phyloP scores from a whole-genome alignment of 2,329 filamentous ascomycete genomes.

The Botryotinia globosa region DNA sequence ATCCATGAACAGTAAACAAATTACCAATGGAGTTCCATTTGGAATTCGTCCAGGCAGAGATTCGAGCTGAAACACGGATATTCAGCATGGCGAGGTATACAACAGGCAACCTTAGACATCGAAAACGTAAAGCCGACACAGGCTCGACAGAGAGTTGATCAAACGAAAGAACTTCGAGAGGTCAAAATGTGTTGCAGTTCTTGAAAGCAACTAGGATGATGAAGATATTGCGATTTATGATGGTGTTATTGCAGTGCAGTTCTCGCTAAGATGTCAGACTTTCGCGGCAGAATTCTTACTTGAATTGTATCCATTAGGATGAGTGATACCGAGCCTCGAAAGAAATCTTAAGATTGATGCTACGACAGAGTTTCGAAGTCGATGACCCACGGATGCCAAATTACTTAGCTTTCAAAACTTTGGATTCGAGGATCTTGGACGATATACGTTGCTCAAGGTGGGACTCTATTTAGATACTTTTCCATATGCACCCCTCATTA shows the following conservation, averaged over 20 bases:
- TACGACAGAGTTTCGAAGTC: not conserved
- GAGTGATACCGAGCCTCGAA: not conserved
- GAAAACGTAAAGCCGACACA: not conserved
- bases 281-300: no score
- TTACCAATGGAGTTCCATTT: not conserved
- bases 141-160: not conserved
- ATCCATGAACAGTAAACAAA: not conserved
- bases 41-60: not conserved
- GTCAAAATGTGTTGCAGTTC: not conserved
- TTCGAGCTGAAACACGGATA: not conserved
- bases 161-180: not conserved
- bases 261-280: not conserved
- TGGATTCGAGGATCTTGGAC: not conserved
- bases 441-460: not conserved
- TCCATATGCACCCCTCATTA: not conserved
- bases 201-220: not conserved
- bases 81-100: not conserved
- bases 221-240: not conserved
- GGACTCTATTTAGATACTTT: not conserved
- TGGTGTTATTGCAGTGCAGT: not conserved
- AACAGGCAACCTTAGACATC: not conserved
- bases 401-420: not conserved
- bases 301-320: not conserved
- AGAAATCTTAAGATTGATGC: not conserved
- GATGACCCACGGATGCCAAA: not conserved